phyloP scores from a whole-genome alignment of 345 rosid species.

The Pistacia integerrima region DNA sequence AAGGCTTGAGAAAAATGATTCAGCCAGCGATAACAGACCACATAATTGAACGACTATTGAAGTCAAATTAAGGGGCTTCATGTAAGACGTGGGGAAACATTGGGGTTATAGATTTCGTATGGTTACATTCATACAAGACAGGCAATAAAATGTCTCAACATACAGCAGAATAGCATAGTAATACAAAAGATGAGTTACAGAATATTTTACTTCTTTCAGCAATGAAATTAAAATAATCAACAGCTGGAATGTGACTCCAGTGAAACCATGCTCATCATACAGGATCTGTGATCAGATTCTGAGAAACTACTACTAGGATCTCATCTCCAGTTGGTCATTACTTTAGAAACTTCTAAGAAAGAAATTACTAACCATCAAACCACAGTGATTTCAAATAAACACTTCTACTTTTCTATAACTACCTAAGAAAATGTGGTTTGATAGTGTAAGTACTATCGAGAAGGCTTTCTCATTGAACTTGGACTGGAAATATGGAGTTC shows the following conservation, averaged over 20 bases:
- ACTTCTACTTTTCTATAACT: background rate
- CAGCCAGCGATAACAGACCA: background rate
- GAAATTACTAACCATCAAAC: background rate
- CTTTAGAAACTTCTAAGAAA: background rate
- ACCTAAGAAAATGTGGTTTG: background rate
- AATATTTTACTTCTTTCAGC: background rate
- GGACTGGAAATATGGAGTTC: background rate
- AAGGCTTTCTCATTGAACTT: conserved; percentile 4
- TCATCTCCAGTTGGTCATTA: background rate
- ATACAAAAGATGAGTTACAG: background rate
- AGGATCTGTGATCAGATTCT: background rate
- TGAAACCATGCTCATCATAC: background rate
- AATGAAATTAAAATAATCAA: background rate
- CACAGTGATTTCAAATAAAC: background rate
- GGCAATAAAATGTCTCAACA: background rate
- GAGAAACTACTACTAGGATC: background rate
- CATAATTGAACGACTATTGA: background rate
- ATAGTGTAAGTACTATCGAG: background rate
- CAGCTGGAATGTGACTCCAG: background rate
- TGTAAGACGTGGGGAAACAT: background rate
- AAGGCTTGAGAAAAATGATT: conserved; percentile 6
- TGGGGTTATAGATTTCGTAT: background rate
- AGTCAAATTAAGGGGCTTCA: background rate
- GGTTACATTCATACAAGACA: background rate
- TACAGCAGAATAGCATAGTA: background rate